phyloP scores from a whole-genome alignment of 495 filamentous ascomycete species.

The Lasiosphaeria hispida region DNA sequence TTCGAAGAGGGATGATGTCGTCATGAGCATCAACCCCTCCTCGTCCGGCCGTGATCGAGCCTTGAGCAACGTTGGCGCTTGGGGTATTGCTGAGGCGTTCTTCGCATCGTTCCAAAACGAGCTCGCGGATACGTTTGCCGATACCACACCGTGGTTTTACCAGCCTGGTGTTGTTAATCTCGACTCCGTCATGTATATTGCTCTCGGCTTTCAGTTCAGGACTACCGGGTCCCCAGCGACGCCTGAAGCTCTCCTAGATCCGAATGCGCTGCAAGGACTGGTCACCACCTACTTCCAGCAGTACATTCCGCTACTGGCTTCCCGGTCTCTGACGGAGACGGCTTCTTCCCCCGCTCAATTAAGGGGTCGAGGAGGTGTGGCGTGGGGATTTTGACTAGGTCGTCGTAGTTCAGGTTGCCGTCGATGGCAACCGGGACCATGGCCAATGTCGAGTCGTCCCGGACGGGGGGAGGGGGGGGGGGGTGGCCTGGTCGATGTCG shows the following conservation, averaged over 20 bases:
- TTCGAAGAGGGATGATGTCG: slow-evolving; percentile 7
- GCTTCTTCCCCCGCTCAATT: background rate
- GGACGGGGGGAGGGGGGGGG: too few relatives aligned
- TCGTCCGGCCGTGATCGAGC: background rate
- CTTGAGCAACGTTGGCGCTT: slow-evolving; percentile 20
- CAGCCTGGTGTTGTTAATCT: slow-evolving; percentile 15
- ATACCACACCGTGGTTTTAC: slow-evolving; percentile 20
- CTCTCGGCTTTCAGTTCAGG: slow-evolving; percentile 8
- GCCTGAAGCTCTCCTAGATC: slow-evolving; percentile 11
- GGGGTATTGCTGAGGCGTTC: slow-evolving; percentile 23
- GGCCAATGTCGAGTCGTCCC: slow-evolving; percentile 14
- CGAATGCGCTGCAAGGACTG: slow-evolving; percentile 12
- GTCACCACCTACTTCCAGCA: slow-evolving; percentile 23
- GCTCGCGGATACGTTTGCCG: slow-evolving; percentile 9
- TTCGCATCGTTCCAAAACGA: slow-evolving; percentile 18
- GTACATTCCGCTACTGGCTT: slow-evolving; percentile 19
- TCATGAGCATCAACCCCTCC: slow-evolving; percentile 10
- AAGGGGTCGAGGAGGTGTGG: slow-evolving; percentile 25
- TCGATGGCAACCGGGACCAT: slow-evolving; percentile 9
- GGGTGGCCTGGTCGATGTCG: slow-evolving; percentile 18
- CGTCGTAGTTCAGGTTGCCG: slow-evolving; percentile 17
- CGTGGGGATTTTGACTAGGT: slow-evolving; percentile 15
- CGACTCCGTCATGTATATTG: slow-evolving; percentile 23
- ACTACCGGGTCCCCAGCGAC: background rate
- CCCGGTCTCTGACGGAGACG: slow-evolving; percentile 8